Evolutionary conservation across 2,329 filamentous ascomycete species (phyloP), one percentile per base, ranked within the genome.

Genomic region (Pseudodiploospora longispora): DNA sequence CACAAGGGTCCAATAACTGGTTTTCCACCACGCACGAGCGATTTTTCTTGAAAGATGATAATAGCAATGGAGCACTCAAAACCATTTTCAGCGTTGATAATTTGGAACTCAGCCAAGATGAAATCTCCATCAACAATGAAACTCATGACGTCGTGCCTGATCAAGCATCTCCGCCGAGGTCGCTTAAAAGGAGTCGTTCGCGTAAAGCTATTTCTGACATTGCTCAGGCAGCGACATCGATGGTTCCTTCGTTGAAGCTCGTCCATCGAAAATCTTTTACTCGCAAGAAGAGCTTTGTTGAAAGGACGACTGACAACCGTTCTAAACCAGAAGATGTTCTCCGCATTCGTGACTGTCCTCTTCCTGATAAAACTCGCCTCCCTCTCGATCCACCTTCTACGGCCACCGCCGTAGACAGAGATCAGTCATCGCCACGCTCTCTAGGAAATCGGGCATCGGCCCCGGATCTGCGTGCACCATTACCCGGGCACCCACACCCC

Each of bases 61-160:
- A 62, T n/a, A 74, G 68, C 52, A 66, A 67, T 49, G 71, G 74
- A 28, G 72, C 69, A 0, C 54, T 75, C 28, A 69, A 69, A 41
- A 75, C 71, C 1, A 74, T 75, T 12, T 53, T 75, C 41, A 75
- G 72, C 47, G 70, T 74, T 6, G 70, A 67, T 5, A 75, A 70
- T 40, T 56, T 67, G 12, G 69, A 30, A 19, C 19, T 19, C 19
- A 12, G 32, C 32, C 9, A 34, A 34, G 32, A 9, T 34, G 32
- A 12, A 34, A 30, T 27, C 10, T 31, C 27, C 33, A n/a, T 30
- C 38, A n/a, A 39, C 10, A 30, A 72, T 38, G 48, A 50, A 3
- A 41, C 54, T 10, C 42, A 37, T 2, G 42, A 29, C 1, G 43
- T 37, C 28, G 32, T 34, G 32, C 38, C 44, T 30, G 50, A 36